Percentiles rank a stretch among this genome's conserved stretches.
Conservation (phyloP, 2,329 filamentous ascomycete genomes). For the Claviceps quebecensis region DNA sequence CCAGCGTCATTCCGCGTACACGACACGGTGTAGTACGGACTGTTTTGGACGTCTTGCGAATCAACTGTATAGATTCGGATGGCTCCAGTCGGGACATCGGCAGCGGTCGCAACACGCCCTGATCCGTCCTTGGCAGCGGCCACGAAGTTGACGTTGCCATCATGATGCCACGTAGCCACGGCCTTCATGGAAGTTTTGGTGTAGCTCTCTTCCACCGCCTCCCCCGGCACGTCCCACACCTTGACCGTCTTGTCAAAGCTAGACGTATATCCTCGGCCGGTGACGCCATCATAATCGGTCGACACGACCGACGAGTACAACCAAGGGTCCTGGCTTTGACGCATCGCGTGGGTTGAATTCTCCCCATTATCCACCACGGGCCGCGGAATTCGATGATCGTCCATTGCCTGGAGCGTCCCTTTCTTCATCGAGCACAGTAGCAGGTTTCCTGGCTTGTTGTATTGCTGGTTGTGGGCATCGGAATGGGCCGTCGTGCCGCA, state of each 20-base stretch:
- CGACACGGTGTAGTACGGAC: constrained; percentile 25
- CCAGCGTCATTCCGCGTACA: constrained; percentile 24
- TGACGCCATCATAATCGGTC: constrained; percentile 37
- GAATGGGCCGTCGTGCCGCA: constrained; percentile 50
- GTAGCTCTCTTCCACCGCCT: too few species aligned
- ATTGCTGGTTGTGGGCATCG: constrained; percentile 49
- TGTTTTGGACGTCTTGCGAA: constrained; percentile 20
- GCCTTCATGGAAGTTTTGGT: constrained; percentile 26
- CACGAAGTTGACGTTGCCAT: constrained; percentile 49
- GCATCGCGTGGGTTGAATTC: constrained; percentile 43
- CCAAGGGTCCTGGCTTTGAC: constrained; percentile 46
- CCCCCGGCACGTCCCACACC: constrained; percentile 33
- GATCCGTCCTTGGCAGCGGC: constrained; percentile 33
- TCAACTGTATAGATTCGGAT: constrained; percentile 42
- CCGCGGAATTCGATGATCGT: constrained; percentile 43
- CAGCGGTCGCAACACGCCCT: constrained; percentile 43
- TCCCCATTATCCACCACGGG: constrained; percentile 38
- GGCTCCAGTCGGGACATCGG: constrained; percentile 38
- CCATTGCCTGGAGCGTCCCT: constrained; percentile 34
- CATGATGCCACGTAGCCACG: constrained; percentile 38
- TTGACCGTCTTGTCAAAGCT: constrained; percentile 51
- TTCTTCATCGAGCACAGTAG: constrained; percentile 35
- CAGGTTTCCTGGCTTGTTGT: constrained; percentile 51
- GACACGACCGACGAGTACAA: constrained; percentile 50
- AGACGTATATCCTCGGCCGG: constrained; percentile 39